Evolutionary conservation across 495 filamentous ascomycete species (phyloP).

Genomic region (Jackrogersella multiformis): DNA sequence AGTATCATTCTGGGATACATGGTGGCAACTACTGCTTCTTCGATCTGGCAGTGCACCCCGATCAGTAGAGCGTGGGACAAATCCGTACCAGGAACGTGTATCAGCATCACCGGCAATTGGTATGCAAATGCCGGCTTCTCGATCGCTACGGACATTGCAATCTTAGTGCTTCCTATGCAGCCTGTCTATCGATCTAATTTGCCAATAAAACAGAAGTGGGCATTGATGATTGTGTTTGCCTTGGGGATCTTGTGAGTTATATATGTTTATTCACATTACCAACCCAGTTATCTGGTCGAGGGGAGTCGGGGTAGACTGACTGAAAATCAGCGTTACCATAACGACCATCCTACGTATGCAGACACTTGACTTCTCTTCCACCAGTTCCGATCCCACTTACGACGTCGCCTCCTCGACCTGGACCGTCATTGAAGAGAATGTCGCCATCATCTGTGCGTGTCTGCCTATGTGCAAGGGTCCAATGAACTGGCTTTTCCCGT

Average conservation of each 20-base stretch:
- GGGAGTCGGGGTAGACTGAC: slow-evolving; percentile 13
- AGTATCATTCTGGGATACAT: slow-evolving; percentile 38
- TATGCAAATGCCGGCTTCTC: slow-evolving; percentile 65
- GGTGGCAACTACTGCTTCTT: slow-evolving; percentile 42
- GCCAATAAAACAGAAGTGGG: slow-evolving; percentile 60
- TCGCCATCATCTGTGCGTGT: slow-evolving; percentile 60
- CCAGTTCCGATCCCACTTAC: slow-evolving; percentile 41
- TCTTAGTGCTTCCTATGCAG: slow-evolving; percentile 65
- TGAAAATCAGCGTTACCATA: slow-evolving; percentile 39
- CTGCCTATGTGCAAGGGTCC: slow-evolving; percentile 50
- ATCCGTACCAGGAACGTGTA: slow-evolving; percentile 58
- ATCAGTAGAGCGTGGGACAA: slow-evolving; percentile 63
- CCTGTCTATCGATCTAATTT: slow-evolving; percentile 60
- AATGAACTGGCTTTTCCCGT: slow-evolving; percentile 37
- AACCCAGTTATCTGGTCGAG: not conserved
- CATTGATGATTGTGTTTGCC: slow-evolving; percentile 62
- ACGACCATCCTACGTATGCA: slow-evolving; percentile 44
- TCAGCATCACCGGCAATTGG: slow-evolving; percentile 54
- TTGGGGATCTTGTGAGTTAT: slow-evolving; percentile 60
- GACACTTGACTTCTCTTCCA: slow-evolving; percentile 44
- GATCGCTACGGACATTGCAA: slow-evolving; percentile 61
- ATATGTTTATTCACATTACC: not conserved
- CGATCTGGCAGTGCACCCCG: slow-evolving; percentile 64
- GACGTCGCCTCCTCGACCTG: slow-evolving; percentile 55
- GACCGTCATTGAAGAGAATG: slow-evolving; percentile 57